Conservation (phyloP, 805 yeast genomes). For the Brettanomyces nanus region DNA sequence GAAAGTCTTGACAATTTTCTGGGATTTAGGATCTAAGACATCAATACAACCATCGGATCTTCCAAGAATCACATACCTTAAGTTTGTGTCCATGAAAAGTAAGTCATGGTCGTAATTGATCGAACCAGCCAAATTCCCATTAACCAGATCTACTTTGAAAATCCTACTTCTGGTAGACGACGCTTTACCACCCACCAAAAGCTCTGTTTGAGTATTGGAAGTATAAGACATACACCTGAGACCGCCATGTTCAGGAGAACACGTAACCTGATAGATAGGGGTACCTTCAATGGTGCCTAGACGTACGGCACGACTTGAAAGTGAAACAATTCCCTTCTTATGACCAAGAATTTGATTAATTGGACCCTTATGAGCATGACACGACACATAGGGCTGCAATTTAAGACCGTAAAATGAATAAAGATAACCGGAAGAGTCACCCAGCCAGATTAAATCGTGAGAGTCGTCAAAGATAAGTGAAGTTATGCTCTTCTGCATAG, state of each 20-base stretch:
- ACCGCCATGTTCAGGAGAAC: conserved; percentile 15
- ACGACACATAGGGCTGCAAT: conserved; percentile 50
- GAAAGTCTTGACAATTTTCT: conserved; percentile 42
- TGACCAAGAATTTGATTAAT: conserved; percentile 47
- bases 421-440: conserved; percentile 53
- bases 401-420: conserved; percentile 37
- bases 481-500: conserved; percentile 19
- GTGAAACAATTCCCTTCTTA: conserved; percentile 49
- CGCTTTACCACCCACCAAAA: conserved; percentile 35
- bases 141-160: conserved; percentile 34
- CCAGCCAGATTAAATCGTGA: conserved; percentile 81
- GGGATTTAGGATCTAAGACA: conserved; percentile 48
- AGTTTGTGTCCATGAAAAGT: conserved; percentile 39
- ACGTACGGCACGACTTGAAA: conserved; percentile 43
- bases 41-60: conserved; percentile 54
- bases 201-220: conserved; percentile 32
- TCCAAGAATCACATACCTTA: conserved; percentile 52
- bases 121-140: conserved; percentile 27
- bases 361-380: conserved; percentile 41
- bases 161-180: conserved; percentile 24
- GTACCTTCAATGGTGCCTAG: conserved; percentile 54
- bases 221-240: conserved; percentile 34
- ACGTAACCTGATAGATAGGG: conserved; percentile 25
- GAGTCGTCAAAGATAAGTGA: conserved; percentile 52
- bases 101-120: conserved; percentile 37